These are phyloP conservation scores for Cutaneotrichosporon sp. DNA, from an alignment of 1,284 basidiomycete genomes.

Conservation along the genomic window DNA sequence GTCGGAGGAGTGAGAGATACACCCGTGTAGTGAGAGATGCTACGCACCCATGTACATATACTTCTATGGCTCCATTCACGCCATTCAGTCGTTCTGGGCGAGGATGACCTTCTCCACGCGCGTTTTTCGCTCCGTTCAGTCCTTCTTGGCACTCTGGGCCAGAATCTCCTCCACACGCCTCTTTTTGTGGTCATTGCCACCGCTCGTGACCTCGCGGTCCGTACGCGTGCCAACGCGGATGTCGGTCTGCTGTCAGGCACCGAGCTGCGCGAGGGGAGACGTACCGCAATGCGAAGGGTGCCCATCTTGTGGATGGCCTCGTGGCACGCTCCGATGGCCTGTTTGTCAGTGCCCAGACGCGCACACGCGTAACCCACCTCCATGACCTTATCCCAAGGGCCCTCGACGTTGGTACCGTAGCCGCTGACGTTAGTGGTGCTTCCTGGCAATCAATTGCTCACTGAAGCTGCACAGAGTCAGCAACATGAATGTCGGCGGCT, in stretches of 20 bases:
- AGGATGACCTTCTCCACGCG: too few relatives aligned
- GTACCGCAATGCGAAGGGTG: slow-evolving; percentile 45
- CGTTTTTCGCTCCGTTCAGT: too few relatives aligned
- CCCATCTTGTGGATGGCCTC: slow-evolving; percentile 72
- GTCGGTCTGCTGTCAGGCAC: slow-evolving; percentile 65
- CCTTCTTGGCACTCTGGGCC: too few relatives aligned
- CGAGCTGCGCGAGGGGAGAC: not conserved
- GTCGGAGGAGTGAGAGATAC: slow-evolving; percentile 36
- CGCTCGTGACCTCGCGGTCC: slow-evolving; percentile 66
- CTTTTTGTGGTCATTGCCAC: slow-evolving; percentile 76
- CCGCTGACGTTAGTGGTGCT: slow-evolving; percentile 59
- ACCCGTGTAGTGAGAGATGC: too few relatives aligned
- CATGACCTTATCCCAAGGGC: slow-evolving; percentile 76
- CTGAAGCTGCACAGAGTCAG: slow-evolving; percentile 29
- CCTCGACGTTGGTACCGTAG: slow-evolving; percentile 87
- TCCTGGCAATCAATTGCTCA: slow-evolving; percentile 67
- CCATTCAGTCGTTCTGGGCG: not conserved
- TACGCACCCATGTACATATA: slow-evolving; percentile 2
- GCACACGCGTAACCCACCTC: slow-evolving; percentile 25
- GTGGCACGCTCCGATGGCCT: slow-evolving; percentile 70
- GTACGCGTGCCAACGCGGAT: slow-evolving; percentile 87
- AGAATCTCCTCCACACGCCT: slow-evolving; percentile 74
- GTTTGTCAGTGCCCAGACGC: not conserved
- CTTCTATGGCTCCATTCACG: not conserved
- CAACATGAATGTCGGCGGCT: not conserved